Percentiles rank a stretch among this genome's conserved stretches.
Evolutionary conservation across 768 basidiomycete species (phyloP).

Genomic region (Ramaria rubella): DNA sequence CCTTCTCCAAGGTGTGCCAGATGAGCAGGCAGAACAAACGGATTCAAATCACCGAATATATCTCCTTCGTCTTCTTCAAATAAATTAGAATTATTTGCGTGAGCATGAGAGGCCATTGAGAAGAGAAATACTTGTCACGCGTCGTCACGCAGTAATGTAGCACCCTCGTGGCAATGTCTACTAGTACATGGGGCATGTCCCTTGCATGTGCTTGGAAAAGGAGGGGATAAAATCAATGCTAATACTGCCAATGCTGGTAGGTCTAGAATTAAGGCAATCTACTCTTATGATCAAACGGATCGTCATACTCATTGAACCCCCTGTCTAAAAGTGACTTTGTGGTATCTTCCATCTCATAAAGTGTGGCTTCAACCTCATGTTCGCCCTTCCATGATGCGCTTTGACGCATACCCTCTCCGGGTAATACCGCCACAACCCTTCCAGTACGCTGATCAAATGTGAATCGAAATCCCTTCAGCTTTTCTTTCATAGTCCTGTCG

Average conservation of each 20-base stretch:
- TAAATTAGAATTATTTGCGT: not conserved
- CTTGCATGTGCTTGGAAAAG: too few relatives aligned
- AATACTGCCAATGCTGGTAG: too few relatives aligned
- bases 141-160: not conserved
- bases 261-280: too few relatives aligned
- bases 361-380: too few relatives aligned
- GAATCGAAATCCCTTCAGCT: slow-evolving; percentile 47
- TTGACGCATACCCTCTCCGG: not conserved
- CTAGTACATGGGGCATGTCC: too few relatives aligned
- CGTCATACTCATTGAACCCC: not conserved
- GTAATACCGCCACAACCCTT: slow-evolving; percentile 45
- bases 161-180: too few relatives aligned
- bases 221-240: too few relatives aligned
- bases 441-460: slow-evolving; percentile 52
- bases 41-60: slow-evolving; percentile 3
- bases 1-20: not conserved
- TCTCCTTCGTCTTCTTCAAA: slow-evolving; percentile 3
- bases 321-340: not conserved
- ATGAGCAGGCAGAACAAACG: not conserved
- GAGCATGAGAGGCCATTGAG: not conserved
- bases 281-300: not conserved
- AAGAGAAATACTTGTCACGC: not conserved
- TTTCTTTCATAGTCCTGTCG: slow-evolving; percentile 36
- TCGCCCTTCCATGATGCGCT: not conserved
- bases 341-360: not conserved